Evolutionary conservation across 768 basidiomycete species (phyloP), one percentile per base, ranked within the genome.

Genomic region (Leccinellum albellum): DNA sequence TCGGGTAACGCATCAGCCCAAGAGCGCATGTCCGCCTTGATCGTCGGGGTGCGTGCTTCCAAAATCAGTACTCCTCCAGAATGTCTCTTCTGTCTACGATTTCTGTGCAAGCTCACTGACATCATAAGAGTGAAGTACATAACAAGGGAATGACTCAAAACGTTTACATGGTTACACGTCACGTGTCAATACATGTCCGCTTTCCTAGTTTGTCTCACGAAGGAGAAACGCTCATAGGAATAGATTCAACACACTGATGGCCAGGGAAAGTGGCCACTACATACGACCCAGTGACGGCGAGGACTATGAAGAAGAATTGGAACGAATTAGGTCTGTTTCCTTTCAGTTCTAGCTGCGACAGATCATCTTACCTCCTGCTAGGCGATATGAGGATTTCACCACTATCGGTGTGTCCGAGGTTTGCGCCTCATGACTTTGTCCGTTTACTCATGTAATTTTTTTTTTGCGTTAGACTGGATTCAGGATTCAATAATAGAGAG

Each of bases 301-400:
- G 64, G 79, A 78, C 66, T 78, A 84, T 32, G 82, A 84, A 66
- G 85, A 87, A 61, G 87, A 87, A 65, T 76, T 86, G 52, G 86
- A 86, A 66, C 77, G 82, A 63, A 86, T 87, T 55, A 78, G 84
- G 87, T 87, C 59, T 53, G 75, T 59, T 12, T 29, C 28, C 7
- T 52, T 44, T 44, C 45, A 29, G 21, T 35, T 55, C n/a, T 29
- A 37, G 46, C 26, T 33, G 45, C 7, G 17, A 37, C 20, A 26
- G 45, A 56, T 53, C 62, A 56, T 53, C 62, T 73, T 23, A 69
- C 37, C 55, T 46, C 47, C 33, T 60, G 52, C 40, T 62, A 94
- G 94, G 62, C 91, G 90, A 58, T 96, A 95, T 76, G 90, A 95
- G 72, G 94, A 97, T 75, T 97, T 97, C 70, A 88, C 87, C 45